Base-by-base conservation (phyloP, 1,284 basidiomycete genomes). In the Garcileccinum viscosum region DNA sequence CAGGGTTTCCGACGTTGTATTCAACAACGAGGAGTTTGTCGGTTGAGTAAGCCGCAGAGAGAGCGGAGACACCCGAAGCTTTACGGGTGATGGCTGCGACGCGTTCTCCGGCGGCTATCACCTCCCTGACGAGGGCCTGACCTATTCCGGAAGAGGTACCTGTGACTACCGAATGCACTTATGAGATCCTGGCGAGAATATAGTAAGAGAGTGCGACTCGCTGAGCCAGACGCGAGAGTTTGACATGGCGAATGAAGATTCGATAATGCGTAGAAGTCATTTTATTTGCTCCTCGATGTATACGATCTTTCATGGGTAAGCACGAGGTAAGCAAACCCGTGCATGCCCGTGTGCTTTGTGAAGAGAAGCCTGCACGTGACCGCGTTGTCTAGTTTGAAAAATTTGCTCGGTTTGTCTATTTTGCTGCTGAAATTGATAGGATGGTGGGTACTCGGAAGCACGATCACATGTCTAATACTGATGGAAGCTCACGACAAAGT, bases 141-240 rank as follows among this genome's bases (percentile, higher is more conserved):
- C 75, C 75, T 22, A 76, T 77, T 17, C 76, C 75, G 1, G 69
- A 42, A 1, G 75, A 78, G 15, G 76, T 76, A 38, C 75, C 75
- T 32, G 75, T 78, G 44, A 77, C 73, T 78, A 4, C 62, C 15
- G 27, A 4, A 32, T 4, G 27, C 8, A 15, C 5, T 5, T 35
- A 47, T 72, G 32, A 75, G 67, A 67, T 30, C 15, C 30, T 24
- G 15, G 27, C 3, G 5, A 42, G 27, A 42, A n/a, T 14, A 3
- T n/a, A n/a, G n/a, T 3, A 5, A 40, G 4, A 17, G 19, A 9
- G 8, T 38, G 6, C 11, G 7, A 69, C 75, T 63, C 66, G 78
- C 75, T 65, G 65, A 78, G 63, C 73, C 75, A 78, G 65, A 76
- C 76, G 15, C 76, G 75, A 66, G 76, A 77, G 24, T 24, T n/a